These are phyloP conservation scores for Blastobotrys serpentis DNA, from an alignment of 1,139 yeast genomes.

Conservation along the genomic window DNA sequence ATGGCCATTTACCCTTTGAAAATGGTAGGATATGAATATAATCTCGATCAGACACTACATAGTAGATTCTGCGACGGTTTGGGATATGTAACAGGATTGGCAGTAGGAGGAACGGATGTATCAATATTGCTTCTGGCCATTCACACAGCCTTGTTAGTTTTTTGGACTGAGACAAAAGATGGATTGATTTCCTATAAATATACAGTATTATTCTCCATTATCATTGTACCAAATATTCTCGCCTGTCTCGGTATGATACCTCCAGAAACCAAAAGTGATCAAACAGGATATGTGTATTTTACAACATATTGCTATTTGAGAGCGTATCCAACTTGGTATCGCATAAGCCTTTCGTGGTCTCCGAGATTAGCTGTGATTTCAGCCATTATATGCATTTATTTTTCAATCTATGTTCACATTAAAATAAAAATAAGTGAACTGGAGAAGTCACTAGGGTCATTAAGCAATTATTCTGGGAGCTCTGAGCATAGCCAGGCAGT, in stretches of 20 bases:
- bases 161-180: conserved; percentile 23
- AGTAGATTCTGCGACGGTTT: conserved; percentile 56
- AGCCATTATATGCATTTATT: conserved; percentile 60
- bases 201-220: conserved; percentile 53
- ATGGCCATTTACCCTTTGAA: conserved; percentile 65
- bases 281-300: conserved; percentile 34
- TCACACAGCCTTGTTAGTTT: conserved; percentile 56
- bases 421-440: conserved; percentile 13
- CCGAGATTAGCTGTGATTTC: conserved; percentile 69
- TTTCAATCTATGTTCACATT: conserved; percentile 69
- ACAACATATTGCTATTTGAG: conserved; percentile 80
- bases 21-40: conserved; percentile 45
- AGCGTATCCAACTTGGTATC: conserved; percentile 66
- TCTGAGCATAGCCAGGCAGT: not conserved
- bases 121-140: conserved; percentile 77
- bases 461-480: not conserved
- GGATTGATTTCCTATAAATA: conserved; percentile 40
- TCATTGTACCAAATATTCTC: not conserved
- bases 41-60: conserved; percentile 43
- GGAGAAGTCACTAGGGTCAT: conserved; percentile 34
- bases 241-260: conserved; percentile 4
- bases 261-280: not conserved
- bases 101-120: conserved; percentile 50
- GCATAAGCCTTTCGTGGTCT: conserved; percentile 73
- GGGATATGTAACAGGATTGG: conserved; percentile 75